Conservation (phyloP, 441 rosid genomes). For the Eruca vesicaria region DNA sequence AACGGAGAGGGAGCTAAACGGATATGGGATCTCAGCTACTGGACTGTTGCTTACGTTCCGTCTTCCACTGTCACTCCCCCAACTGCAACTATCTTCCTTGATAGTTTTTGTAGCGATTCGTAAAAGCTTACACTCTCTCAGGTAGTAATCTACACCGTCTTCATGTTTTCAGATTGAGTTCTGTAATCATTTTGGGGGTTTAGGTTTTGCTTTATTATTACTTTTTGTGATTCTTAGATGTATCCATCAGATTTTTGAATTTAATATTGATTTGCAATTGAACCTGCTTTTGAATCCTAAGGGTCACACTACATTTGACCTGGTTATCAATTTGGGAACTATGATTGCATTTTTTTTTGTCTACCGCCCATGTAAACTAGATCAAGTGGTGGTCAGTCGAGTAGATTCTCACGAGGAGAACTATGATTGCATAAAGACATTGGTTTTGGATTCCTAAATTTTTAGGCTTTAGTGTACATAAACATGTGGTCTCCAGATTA, state of each 20-base stretch:
- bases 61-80: slow-evolving; percentile 27
- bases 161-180: slow-evolving; percentile 6
- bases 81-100: slow-evolving; percentile 16
- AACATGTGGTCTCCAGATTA: background rate
- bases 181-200: slow-evolving; percentile 17
- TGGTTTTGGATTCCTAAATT: background rate
- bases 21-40: slow-evolving; percentile 29
- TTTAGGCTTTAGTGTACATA: background rate
- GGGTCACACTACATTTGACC: background rate
- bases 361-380: too few species aligned
- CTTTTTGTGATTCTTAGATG: background rate
- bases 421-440: too few species aligned
- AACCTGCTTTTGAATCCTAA: background rate
- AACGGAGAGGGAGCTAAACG: slow-evolving; percentile 12
- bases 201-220: slow-evolving; percentile 15
- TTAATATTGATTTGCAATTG: background rate
- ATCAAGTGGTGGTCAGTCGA: too few species aligned
- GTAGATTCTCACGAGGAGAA: too few species aligned
- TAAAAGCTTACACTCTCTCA: slow-evolving; percentile 1
- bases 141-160: background rate
- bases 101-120: slow-evolving; percentile 11
- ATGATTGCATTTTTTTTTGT: too few species aligned
- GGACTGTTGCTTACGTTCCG: slow-evolving; percentile 4
- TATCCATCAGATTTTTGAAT: background rate
- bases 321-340: too few species aligned